Evolutionary conservation across 148 eudicot species (phyloP).

Genomic region (Linanthus parryae): DNA sequence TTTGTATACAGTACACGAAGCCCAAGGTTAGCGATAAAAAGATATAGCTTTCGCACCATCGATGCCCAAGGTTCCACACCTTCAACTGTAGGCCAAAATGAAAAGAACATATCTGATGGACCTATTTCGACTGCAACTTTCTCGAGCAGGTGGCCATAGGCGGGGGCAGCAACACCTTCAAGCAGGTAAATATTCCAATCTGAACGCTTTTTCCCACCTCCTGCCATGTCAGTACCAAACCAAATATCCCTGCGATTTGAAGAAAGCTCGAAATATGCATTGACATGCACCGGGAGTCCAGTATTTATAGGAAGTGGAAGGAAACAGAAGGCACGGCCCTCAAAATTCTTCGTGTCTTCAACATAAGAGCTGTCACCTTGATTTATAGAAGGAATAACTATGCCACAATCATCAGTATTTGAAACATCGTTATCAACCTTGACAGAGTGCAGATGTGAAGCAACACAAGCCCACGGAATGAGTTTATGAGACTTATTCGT

Average conservation of each 20-base stretch:
- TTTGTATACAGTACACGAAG: slow-evolving; percentile 78
- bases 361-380: slow-evolving; percentile 24
- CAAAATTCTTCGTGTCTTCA: slow-evolving; percentile 41
- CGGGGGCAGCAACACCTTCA: slow-evolving; percentile 93
- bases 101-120: slow-evolving; percentile 67
- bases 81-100: slow-evolving; percentile 69
- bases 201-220: slow-evolving; percentile 93
- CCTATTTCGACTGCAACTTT: slow-evolving; percentile 76
- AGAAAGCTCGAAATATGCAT: slow-evolving; percentile 92
- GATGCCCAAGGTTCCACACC: slow-evolving; percentile 92
- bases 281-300: slow-evolving; percentile 87
- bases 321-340: slow-evolving; percentile 98
- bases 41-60: slow-evolving; percentile 73
- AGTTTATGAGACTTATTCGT: slow-evolving; percentile 45
- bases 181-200: slow-evolving; percentile 96
- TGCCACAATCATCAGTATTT: slow-evolving; percentile 24
- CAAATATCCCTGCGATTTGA: slow-evolving; percentile 98
- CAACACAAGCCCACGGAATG: slow-evolving; percentile 94
- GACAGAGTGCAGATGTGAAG: slow-evolving; percentile 55
- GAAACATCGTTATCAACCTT: slow-evolving; percentile 33
- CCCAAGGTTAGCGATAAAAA: slow-evolving; percentile 68
- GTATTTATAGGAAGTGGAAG: slow-evolving; percentile 91
- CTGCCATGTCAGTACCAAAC: slow-evolving; percentile 99
- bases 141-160: slow-evolving; percentile 89
- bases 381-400: slow-evolving; percentile 23